Conservation (phyloP, 2,329 filamentous ascomycete genomes). For the Metarhizium anisopliae region DNA sequence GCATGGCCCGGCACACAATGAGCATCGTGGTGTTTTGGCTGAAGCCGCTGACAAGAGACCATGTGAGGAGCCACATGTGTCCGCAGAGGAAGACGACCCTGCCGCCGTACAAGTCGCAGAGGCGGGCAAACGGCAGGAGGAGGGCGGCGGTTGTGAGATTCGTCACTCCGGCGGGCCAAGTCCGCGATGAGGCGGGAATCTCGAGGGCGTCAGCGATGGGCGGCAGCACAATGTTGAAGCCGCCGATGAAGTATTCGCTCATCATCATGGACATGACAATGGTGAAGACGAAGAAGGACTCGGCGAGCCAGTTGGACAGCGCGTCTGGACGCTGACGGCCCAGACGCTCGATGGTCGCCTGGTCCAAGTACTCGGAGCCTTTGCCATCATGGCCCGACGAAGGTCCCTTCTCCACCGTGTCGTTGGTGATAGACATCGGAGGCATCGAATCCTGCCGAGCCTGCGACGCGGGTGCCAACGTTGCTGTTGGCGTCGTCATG, state of each 20-base stretch:
- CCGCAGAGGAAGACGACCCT: slow-evolving; percentile 51
- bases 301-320: slow-evolving; percentile 44
- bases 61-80: slow-evolving; percentile 55
- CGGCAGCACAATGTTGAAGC: slow-evolving; percentile 67
- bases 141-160: slow-evolving; percentile 48
- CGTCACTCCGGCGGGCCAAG: slow-evolving; percentile 56
- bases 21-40: slow-evolving; percentile 59
- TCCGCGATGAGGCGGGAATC: slow-evolving; percentile 52
- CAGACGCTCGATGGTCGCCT: slow-evolving; percentile 44
- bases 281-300: slow-evolving; percentile 53
- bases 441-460: background rate
- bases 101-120: slow-evolving; percentile 55
- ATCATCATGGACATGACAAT: slow-evolving; percentile 56
- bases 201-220: slow-evolving; percentile 50
- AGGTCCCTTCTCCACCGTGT: background rate
- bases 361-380: slow-evolving; percentile 8
- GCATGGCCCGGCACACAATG: slow-evolving; percentile 63
- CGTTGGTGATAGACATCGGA: background rate
- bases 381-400: background rate
- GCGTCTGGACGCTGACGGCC: slow-evolving; percentile 51
- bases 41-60: slow-evolving; percentile 64
- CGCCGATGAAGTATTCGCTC: slow-evolving; percentile 67
- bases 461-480: background rate
- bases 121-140: slow-evolving; percentile 53
- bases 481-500: background rate